Percentiles rank a stretch among this genome's conserved stretches.
These are phyloP conservation scores for Pulveroboletus ravenelii DNA, from an alignment of 768 basidiomycete genomes.

Conservation along the genomic window DNA sequence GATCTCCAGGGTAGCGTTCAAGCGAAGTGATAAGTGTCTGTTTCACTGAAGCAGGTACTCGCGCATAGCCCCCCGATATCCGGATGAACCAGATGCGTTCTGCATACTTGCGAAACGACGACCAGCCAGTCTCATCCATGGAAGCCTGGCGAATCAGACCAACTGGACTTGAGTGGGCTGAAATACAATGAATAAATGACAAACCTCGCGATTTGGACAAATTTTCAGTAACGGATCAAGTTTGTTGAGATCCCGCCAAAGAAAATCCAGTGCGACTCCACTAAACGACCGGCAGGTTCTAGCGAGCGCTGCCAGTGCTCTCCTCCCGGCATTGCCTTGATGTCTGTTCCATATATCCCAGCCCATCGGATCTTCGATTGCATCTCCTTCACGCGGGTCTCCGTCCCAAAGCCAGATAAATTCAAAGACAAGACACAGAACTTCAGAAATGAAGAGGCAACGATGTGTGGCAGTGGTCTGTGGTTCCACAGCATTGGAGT, in stretches of 20 bases:
- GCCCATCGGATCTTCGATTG: background rate
- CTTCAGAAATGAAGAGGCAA: background rate
- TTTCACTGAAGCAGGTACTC: background rate
- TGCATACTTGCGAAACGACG: background rate
- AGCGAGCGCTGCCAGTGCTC: background rate
- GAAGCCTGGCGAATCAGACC: background rate
- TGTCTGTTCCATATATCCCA: background rate
- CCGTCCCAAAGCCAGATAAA: background rate
- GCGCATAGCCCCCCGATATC: background rate
- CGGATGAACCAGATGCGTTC: background rate
- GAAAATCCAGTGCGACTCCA: background rate
- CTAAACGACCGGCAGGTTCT: background rate
- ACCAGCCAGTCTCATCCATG: background rate
- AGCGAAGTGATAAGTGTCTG: background rate
- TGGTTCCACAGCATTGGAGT: too few species aligned
- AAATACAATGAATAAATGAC: background rate
- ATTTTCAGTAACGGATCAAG: background rate
- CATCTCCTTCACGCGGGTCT: too few species aligned
- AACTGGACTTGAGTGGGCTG: background rate
- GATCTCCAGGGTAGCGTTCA: background rate
- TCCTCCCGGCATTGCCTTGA: background rate
- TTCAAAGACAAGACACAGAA: background rate
- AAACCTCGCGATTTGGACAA: background rate
- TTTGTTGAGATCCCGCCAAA: background rate
- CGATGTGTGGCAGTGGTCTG: background rate